These are phyloP conservation scores for Cryptosporidium canis DNA, from an alignment of 169 alveolate genomes.

Conservation along the genomic window DNA sequence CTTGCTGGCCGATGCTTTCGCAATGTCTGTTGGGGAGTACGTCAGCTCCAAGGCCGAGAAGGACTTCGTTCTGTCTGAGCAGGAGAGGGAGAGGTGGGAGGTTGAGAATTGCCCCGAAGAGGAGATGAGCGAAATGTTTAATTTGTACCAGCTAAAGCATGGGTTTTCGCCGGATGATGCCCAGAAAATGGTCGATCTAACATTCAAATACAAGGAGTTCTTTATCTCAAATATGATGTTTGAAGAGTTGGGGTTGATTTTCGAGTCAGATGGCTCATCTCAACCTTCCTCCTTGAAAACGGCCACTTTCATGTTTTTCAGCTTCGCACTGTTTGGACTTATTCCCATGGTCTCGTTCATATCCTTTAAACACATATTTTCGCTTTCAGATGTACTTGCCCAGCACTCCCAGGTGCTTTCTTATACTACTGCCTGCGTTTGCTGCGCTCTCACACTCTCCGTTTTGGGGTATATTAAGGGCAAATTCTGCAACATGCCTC, in stretches of 20 bases:
- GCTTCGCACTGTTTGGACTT: slow-evolving; percentile 86
- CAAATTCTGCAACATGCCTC: slow-evolving; percentile 81
- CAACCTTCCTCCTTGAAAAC: slow-evolving; percentile 65
- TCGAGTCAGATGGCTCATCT: slow-evolving; percentile 81
- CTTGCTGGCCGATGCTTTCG: slow-evolving; percentile 89
- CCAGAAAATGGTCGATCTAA: slow-evolving; percentile 82
- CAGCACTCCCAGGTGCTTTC: slow-evolving; percentile 66
- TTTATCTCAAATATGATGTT: slow-evolving; percentile 92
- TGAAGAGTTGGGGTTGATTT: slow-evolving; percentile 88
- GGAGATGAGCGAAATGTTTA: slow-evolving; percentile 88
- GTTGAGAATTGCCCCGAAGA: slow-evolving; percentile 89
- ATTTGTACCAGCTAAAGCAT: slow-evolving; percentile 84
- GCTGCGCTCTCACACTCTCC: slow-evolving; percentile 80
- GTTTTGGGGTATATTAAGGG: slow-evolving; percentile 83
- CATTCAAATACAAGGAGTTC: slow-evolving; percentile 85
- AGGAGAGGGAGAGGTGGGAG: slow-evolving; percentile 87
- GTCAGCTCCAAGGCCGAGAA: slow-evolving; percentile 84
- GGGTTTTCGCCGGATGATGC: slow-evolving; percentile 88
- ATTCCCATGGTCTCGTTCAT: slow-evolving; percentile 87
- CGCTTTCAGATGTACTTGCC: slow-evolving; percentile 50
- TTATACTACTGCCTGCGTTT: slow-evolving; percentile 79
- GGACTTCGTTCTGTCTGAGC: slow-evolving; percentile 82
- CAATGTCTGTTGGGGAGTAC: slow-evolving; percentile 91
- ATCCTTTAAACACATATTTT: slow-evolving; percentile 76
- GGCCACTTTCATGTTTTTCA: slow-evolving; percentile 86